phyloP scores from a whole-genome alignment of 495 filamentous ascomycete species.

The Aspergillus baeticus region DNA sequence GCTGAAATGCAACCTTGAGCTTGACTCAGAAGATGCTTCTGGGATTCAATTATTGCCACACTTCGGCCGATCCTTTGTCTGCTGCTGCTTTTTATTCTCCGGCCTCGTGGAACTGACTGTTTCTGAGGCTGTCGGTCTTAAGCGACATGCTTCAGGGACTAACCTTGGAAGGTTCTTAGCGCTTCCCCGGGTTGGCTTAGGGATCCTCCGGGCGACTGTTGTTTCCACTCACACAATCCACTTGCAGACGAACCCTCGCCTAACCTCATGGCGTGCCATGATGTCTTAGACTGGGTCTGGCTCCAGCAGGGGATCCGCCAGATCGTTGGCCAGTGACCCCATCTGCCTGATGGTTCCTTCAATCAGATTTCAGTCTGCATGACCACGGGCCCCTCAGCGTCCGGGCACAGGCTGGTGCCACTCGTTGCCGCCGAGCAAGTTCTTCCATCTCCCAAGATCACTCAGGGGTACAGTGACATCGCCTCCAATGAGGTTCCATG shows the following conservation, averaged over 20 bases:
- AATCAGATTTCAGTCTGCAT: constrained; percentile 20
- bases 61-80: too few species aligned
- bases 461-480: constrained; percentile 14
- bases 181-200: constrained; percentile 11
- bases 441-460: neutral
- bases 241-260: constrained; percentile 13
- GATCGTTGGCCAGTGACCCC: constrained; percentile 12
- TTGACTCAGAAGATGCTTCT: too few species aligned
- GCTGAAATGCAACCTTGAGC: constrained; percentile 8
- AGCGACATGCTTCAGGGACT: neutral
- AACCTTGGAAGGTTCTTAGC: constrained; percentile 3
- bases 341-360: constrained; percentile 10
- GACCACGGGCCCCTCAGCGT: neutral
- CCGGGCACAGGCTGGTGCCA: constrained; percentile 2
- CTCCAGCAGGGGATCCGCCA: neutral
- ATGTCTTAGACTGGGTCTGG: constrained; percentile 12
- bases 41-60: neutral
- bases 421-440: neutral
- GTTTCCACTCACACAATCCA: constrained; percentile 12
- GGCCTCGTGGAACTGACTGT: neutral
- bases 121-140: neutral
- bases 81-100: neutral
- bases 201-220: constrained; percentile 9
- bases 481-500: constrained; percentile 15
- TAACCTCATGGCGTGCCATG: neutral